Percentiles rank a stretch among this genome's conserved stretches.
Conservation (phyloP, 148 eudicot genomes). For the Camellia sinensis region DNA sequence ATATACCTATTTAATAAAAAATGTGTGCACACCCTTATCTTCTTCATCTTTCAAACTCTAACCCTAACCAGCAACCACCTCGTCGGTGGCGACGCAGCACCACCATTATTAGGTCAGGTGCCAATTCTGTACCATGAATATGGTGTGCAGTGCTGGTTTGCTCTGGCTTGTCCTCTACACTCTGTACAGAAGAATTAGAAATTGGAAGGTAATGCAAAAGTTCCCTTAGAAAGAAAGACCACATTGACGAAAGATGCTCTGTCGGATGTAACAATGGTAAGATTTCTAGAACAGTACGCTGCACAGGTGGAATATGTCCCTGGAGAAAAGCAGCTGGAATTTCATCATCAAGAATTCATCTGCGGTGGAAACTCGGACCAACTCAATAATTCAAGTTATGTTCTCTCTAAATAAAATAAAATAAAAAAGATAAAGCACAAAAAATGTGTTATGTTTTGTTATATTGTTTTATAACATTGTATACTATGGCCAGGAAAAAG, state of each 20-base stretch:
- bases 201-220: conserved; percentile 67
- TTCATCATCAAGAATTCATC: background rate
- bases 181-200: conserved; percentile 39
- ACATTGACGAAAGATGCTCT: conserved; percentile 70
- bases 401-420: background rate
- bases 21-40: too few relatives aligned
- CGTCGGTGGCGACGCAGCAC: too few relatives aligned
- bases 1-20: too few relatives aligned
- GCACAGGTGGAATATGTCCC: conserved; percentile 91
- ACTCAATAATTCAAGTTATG: background rate
- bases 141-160: conserved; percentile 23
- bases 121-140: conserved; percentile 36
- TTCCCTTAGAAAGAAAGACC: conserved; percentile 68
- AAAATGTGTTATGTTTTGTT: background rate
- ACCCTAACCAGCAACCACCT: too few relatives aligned
- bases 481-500: background rate
- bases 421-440: background rate
- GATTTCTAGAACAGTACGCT: conserved; percentile 75
- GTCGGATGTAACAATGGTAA: conserved; percentile 80
- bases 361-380: background rate
- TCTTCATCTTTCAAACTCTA: too few relatives aligned
- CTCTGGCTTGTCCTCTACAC: conserved; percentile 39
- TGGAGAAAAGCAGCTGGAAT: conserved; percentile 27
- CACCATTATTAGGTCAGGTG: background rate
- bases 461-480: background rate